Evolutionary conservation across 2,329 filamentous ascomycete species (phyloP), one percentile per base, ranked within the genome.

Genomic region (Cercospora sesami): DNA sequence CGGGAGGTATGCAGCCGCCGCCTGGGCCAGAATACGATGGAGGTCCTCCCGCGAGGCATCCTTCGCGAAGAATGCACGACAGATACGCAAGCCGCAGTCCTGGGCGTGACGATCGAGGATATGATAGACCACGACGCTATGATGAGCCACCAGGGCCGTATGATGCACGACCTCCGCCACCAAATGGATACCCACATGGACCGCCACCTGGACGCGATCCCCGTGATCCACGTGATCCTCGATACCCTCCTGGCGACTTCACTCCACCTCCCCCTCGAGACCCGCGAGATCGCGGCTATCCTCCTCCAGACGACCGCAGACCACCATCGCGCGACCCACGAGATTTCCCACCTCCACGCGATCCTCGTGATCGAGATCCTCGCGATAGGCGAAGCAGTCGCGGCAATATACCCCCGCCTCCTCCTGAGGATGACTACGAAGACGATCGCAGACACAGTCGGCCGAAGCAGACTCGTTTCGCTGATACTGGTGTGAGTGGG

Each of bases 51-150:
- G 42, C 69, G 23, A 63, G 67, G 39, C 68, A 72, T 48, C 69
- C 69, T 39, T 72, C 71, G 5, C 62, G 71, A 16, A 61, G 71
- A 14, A 45, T 67, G 21, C 69, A 68, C 10, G 69, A 45, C 28
- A 57, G 71, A 26, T 71, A 71, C 39, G 53, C 63, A 6, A 70
- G 70, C 30, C 64, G 67, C 16, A 72, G 70, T 64, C 70, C 70
- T 33, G 70, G 64, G 51, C 61, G 64, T 14, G 60, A 65, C 21
- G 67, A 66, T 9, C 33, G 67, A 63, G 51, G 63, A 45, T 68
- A 68, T 57, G 63, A 55, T 57, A 68, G 67, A 60, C 67, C 63
- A 14, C 62, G 68, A 48, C 61, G 63, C 39, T 63, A 68, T 39
- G 63, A 68, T 21, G 60, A 60, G 18, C 63, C 58, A 1, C 28